Evolutionary conservation across 23 red algal species (phyloP), one percentile per base, ranked within the genome.

Genomic region (Agarophyton chilense): DNA sequence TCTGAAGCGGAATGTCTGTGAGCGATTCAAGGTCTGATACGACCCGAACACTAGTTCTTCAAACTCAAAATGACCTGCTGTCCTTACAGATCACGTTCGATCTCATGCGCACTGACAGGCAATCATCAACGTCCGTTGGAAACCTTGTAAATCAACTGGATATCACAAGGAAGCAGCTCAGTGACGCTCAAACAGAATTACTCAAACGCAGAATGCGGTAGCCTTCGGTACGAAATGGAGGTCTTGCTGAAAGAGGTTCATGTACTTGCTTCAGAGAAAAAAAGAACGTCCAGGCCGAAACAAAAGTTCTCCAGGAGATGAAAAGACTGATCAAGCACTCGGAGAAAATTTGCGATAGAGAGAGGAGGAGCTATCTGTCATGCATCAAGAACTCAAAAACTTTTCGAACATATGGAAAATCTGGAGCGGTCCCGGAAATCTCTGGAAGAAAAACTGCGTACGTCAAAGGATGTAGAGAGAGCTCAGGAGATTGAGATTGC

Each of bases 401-500:
- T 51, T 11, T 21, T 13, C 21, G 52, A 60, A 43, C 24, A 72
- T 14, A 40, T 77, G 1, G 44, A 56, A 3, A 42, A 44, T 40
- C 50, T 74, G 39, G 46, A 74, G 83, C 67, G 77, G 21, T 62
- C 66, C 31, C 58, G 46, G 8, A 75, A 55, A n/a, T 51, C 71
- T 9, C 46, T 67, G 2, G 52, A 88, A 68, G 81, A 85, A 34
- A 56, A 58, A n/a, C 65, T 88, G 5, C 45, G 67, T n/a, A 47
- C 83, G 21, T 43, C 44, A 3, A 67, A 56, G 34, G 83, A 77
- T 34, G 67, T 88, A 16, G 64, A 63, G 35, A 73, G 51, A 52
- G 83, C 83, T 14, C 83, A 88, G 36, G 83, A 88, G 64, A 50
- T 88, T 52, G 83, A 88, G 25, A 58, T 88, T 39, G 83, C 83